Percentiles rank a stretch among this genome's conserved stretches.
Conservation (phyloP, 78 protist species). For the Dictyostelium capitatum region DNA sequence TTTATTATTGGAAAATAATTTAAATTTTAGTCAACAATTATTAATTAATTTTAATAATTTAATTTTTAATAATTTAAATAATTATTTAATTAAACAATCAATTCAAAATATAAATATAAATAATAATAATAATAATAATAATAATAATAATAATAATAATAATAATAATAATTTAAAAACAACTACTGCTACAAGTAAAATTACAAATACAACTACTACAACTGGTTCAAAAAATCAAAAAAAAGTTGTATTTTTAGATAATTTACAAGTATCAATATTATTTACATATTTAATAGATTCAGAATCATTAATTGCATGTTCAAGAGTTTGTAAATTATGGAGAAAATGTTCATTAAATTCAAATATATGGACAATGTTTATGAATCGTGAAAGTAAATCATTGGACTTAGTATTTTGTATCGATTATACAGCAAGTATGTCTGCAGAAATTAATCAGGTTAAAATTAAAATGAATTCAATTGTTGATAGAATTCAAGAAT, state of each 20-base stretch:
- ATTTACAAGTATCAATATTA: conserved; percentile 17
- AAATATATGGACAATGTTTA: conserved; percentile 47
- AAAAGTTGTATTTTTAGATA: not conserved
- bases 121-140: conserved; percentile 14
- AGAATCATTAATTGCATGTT: conserved; percentile 12
- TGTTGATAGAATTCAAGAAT: conserved; percentile 24
- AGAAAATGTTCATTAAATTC: conserved; percentile 54
- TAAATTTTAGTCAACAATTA: not conserved
- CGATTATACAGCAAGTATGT: conserved; percentile 52
- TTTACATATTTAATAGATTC: conserved; percentile 26
- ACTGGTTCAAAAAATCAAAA: not conserved
- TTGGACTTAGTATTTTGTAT: conserved; percentile 48
- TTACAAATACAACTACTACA: not conserved
- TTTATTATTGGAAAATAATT: not conserved
- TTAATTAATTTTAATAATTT: not conserved
- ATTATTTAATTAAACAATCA: not conserved
- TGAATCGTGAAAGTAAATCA: not conserved
- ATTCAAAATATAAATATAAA: not conserved
- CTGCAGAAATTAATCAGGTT: conserved; percentile 14
- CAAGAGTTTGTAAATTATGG: conserved; percentile 53
- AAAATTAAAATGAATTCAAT: conserved; percentile 21
- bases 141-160: conserved; percentile 14
- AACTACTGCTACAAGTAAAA: no score
- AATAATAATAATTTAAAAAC: conserved; percentile 5
- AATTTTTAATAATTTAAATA: not conserved